Evolutionary conservation across 345 rosid genomes (phyloP).

Genomic region (Eucalyptus brandiana): DNA sequence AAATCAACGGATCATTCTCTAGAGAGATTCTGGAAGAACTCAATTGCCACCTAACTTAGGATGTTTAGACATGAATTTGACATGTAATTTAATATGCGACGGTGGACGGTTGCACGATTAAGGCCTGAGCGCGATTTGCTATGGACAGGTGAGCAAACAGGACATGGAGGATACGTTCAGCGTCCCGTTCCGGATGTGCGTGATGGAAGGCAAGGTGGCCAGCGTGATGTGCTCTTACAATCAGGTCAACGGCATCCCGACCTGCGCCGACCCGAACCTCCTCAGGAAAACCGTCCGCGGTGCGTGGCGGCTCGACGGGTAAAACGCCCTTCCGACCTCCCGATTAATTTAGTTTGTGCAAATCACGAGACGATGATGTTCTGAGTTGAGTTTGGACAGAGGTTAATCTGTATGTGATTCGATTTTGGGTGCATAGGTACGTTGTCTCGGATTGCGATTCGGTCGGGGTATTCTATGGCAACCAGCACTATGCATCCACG

Average conservation of each 20-base stretch:
- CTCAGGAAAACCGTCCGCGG: slow-evolving; percentile 43
- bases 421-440: slow-evolving; percentile 22
- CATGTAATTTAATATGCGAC: background rate
- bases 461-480: slow-evolving; percentile 50
- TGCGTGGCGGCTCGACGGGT: slow-evolving; percentile 83
- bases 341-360: background rate
- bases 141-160: slow-evolving; percentile 60
- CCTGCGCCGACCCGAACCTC: slow-evolving; percentile 74
- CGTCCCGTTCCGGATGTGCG: slow-evolving; percentile 74
- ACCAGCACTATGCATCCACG: slow-evolving; percentile 53
- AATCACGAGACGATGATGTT: background rate
- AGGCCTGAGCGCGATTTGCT: background rate
- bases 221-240: slow-evolving; percentile 94
- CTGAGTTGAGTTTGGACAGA: background rate
- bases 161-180: slow-evolving; percentile 73
- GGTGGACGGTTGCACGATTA: no score
- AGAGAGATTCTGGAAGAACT: background rate
- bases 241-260: slow-evolving; percentile 76
- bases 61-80: background rate
- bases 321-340: background rate
- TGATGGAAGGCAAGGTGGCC: slow-evolving; percentile 68
- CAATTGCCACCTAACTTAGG: background rate
- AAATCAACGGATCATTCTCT: background rate
- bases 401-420: background rate
- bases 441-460: slow-evolving; percentile 92